These are phyloP conservation scores for Aspergillus caelatus DNA, from an alignment of 2,329 filamentous ascomycete genomes.

Conservation along the genomic window DNA sequence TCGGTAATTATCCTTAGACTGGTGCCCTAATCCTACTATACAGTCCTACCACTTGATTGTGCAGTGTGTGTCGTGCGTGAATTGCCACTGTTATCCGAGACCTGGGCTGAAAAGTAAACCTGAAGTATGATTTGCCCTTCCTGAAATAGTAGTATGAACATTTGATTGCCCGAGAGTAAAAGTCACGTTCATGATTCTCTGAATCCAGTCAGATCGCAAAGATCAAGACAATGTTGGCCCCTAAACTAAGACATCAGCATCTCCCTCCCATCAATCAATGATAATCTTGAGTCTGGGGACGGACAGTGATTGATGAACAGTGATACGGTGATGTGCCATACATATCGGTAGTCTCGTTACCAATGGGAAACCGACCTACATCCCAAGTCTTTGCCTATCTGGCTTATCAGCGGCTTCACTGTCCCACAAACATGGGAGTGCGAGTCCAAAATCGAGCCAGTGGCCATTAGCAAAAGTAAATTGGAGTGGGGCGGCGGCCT, in stretches of 20 bases:
- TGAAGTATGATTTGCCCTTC: slow-evolving; percentile 4
- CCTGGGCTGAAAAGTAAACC: not conserved
- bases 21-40: slow-evolving; percentile 1
- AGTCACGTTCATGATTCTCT: not conserved
- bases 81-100: slow-evolving; percentile 13
- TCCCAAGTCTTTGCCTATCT: slow-evolving; percentile 14
- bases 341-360: slow-evolving; percentile 16
- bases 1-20: slow-evolving; percentile 1
- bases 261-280: slow-evolving; percentile 6
- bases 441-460: slow-evolving; percentile 18
- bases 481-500: slow-evolving; percentile 15
- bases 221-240: not conserved
- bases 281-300: not conserved
- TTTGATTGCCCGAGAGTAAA: slow-evolving; percentile 3
- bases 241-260: not conserved
- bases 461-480: slow-evolving; percentile 12
- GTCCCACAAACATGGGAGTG: slow-evolving; percentile 19
- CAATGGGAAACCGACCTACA: slow-evolving; percentile 12
- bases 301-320: not conserved
- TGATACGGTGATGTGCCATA: slow-evolving; percentile 16
- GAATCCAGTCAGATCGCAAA: not conserved
- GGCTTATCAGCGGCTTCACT: slow-evolving; percentile 23
- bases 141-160: slow-evolving; percentile 10
- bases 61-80: not conserved
- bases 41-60: not conserved